Evolutionary conservation across 768 basidiomycete species (phyloP).

Genomic region (Tubosaeta sp.): DNA sequence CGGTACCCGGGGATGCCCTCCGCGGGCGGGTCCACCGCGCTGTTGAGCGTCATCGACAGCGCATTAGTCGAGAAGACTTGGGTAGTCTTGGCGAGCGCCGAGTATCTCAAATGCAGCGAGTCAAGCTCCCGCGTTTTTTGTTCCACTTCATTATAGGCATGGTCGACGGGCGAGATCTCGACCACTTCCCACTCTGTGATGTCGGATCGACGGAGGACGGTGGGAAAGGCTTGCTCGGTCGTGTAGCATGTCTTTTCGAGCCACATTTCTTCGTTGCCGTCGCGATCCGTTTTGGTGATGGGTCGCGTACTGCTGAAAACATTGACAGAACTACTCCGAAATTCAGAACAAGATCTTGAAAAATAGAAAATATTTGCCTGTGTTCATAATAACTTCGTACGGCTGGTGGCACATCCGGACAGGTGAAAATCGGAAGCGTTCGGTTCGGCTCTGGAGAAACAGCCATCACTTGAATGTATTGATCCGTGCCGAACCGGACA

Average conservation of each 20-base stretch:
- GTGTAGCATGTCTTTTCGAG: constrained; percentile 84
- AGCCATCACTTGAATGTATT: constrained; percentile 85
- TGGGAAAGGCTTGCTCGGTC: constrained; percentile 87
- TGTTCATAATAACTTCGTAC: constrained; percentile 87
- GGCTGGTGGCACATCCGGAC: constrained; percentile 74
- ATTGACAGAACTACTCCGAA: constrained; percentile 64
- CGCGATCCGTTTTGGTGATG: constrained; percentile 56
- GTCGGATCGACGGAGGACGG: constrained; percentile 86
- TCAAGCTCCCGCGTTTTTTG: constrained; percentile 75
- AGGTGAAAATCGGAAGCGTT: constrained; percentile 71
- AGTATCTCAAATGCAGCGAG: constrained; percentile 64
- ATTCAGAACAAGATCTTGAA: neutral
- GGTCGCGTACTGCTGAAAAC: constrained; percentile 75
- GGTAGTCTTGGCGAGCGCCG: constrained; percentile 70
- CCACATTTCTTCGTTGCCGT: constrained; percentile 76
- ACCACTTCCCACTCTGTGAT: constrained; percentile 64
- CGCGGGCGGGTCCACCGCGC: constrained; percentile 76
- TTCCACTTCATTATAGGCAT: constrained; percentile 77
- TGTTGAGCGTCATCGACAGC: constrained; percentile 82
- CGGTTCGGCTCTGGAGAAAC: constrained; percentile 85
- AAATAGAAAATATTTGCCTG: constrained; percentile 43
- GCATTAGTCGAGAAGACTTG: constrained; percentile 74
- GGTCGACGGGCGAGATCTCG: constrained; percentile 84
- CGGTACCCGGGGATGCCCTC: constrained; percentile 77
- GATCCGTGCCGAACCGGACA: constrained; percentile 70